These are phyloP conservation scores for Aspergillus pseudonomiae DNA, from an alignment of 2,329 filamentous ascomycete genomes.

Conservation along the genomic window DNA sequence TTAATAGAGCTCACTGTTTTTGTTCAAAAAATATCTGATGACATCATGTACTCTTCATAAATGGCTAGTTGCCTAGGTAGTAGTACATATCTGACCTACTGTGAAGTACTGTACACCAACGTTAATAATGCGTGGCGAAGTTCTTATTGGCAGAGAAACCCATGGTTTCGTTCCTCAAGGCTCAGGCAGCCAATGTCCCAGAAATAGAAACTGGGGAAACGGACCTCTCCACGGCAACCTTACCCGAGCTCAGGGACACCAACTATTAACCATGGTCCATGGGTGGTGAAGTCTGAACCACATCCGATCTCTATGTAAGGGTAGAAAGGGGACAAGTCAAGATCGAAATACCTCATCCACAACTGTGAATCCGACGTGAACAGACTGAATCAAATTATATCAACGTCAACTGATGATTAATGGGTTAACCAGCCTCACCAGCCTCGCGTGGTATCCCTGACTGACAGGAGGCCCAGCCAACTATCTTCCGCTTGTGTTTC, in stretches of 20 bases:
- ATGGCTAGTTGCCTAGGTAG: not conserved
- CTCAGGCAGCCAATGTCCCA: not conserved
- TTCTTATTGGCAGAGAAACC: not conserved
- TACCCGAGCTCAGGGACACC: not conserved
- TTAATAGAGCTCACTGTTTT: not conserved
- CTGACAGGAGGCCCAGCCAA: not conserved
- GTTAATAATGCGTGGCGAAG: not conserved
- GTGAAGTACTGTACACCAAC: not conserved
- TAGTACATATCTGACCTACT: not conserved
- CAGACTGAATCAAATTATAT: not conserved
- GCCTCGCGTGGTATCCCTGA: slow-evolving; percentile 7
- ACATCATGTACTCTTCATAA: not conserved
- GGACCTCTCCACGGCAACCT: not conserved
- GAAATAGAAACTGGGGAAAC: not conserved
- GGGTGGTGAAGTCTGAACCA: not conserved
- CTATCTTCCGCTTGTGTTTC: not conserved
- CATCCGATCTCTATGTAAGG: not conserved
- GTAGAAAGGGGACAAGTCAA: not conserved
- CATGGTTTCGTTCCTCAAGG: not conserved
- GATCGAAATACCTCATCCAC: not conserved
- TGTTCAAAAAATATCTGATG: not conserved
- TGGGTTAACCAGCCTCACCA: not conserved
- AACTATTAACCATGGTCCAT: not conserved
- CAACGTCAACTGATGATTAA: not conserved
- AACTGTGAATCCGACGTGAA: not conserved